Conservation (phyloP, 2,329 filamentous ascomycete species). For the Fusarium pseudonygamai region DNA sequence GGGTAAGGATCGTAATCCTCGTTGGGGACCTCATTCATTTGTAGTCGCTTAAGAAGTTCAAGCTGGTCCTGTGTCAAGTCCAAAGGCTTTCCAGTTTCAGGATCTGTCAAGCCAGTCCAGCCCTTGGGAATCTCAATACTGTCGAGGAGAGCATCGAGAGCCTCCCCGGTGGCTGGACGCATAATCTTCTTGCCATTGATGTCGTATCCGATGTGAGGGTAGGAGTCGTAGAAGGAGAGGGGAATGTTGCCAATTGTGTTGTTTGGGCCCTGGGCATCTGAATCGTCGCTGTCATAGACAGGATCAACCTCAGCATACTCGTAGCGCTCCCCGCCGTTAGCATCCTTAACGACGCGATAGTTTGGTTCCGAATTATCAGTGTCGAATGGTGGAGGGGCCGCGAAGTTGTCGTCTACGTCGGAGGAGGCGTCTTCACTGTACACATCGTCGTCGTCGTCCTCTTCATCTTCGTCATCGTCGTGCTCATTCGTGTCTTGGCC, state of each 20-base stretch:
- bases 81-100: constrained; percentile 90
- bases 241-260: constrained; percentile 98
- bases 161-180: constrained; percentile 92
- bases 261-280: constrained; percentile 77
- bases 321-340: constrained; percentile 90
- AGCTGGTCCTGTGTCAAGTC: constrained; percentile 88
- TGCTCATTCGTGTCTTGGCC: constrained; percentile 24
- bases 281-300: constrained; percentile 95
- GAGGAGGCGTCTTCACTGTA: constrained; percentile 41
- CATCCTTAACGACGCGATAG: constrained; percentile 75
- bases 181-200: constrained; percentile 99
- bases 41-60: constrained; percentile 86
- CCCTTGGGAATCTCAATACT: constrained; percentile 97
- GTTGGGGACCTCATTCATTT: constrained; percentile 86
- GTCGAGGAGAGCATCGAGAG: constrained; percentile 90
- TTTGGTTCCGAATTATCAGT: constrained; percentile 54
- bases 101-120: constrained; percentile 96
- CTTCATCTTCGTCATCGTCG: constrained; percentile 42
- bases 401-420: constrained; percentile 51
- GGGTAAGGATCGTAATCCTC: constrained; percentile 95
- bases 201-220: constrained; percentile 97
- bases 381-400: constrained; percentile 45
- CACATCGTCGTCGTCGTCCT: constrained; percentile 40
- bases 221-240: constrained; percentile 94
- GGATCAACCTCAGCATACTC: constrained; percentile 94